Evolutionary conservation across 1,284 basidiomycete genomes (phyloP).

Genomic region (Tilletia caries): DNA sequence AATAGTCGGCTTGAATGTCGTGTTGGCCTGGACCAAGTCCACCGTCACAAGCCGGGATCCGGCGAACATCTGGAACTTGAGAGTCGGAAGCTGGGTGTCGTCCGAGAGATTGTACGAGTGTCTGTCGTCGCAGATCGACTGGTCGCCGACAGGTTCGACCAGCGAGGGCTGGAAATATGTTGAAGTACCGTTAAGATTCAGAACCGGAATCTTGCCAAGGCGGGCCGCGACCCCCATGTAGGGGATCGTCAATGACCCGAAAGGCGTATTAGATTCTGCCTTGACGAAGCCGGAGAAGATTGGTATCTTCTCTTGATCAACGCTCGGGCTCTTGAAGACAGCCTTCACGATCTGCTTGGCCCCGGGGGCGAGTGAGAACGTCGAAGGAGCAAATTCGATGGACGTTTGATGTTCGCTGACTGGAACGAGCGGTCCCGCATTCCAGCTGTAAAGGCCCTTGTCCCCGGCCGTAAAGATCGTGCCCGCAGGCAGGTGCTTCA

Average conservation of each 20-base stretch:
- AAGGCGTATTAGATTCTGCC: not conserved
- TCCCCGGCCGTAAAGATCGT: constrained; percentile 57
- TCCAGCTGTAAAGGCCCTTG: constrained; percentile 36
- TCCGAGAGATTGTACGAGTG: too few species aligned
- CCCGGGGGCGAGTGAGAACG: constrained; percentile 54
- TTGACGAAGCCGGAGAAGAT: constrained; percentile 54
- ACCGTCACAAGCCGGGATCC: too few species aligned
- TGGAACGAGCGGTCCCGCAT: constrained; percentile 59
- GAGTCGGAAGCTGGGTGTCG: too few species aligned
- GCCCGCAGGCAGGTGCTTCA: constrained; percentile 38
- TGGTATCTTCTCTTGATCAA: constrained; percentile 60
- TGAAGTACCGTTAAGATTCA: too few species aligned
- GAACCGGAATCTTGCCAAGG: constrained; percentile 29
- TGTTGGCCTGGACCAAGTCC: too few species aligned
- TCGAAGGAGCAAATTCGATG: constrained; percentile 55
- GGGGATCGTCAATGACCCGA: not conserved
- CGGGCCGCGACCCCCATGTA: constrained; percentile 61
- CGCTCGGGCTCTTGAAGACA: constrained; percentile 58
- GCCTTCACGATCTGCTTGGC: constrained; percentile 48
- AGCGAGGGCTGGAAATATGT: too few species aligned
- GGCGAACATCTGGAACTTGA: too few species aligned
- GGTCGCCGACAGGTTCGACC: too few species aligned
- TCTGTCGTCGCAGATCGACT: too few species aligned
- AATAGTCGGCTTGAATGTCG: too few species aligned
- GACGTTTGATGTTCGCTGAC: constrained; percentile 57